Percentiles rank a stretch among this genome's conserved stretches.
These are phyloP conservation scores for Calycina herbarum DNA, from an alignment of 2,329 filamentous ascomycete genomes.

Conservation along the genomic window DNA sequence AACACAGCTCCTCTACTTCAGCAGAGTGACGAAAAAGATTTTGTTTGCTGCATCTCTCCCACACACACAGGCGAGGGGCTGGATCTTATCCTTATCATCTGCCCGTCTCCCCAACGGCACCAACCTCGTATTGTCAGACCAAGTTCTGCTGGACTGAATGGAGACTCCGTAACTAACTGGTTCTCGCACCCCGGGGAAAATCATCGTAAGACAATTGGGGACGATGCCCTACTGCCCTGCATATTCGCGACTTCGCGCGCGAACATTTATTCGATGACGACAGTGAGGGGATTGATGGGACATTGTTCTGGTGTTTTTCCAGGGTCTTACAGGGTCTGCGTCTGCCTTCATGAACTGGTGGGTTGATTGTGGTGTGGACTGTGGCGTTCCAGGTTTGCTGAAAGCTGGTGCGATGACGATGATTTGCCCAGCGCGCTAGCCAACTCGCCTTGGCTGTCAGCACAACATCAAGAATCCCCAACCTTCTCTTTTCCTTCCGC, in stretches of 20 bases:
- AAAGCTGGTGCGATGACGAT: conserved; percentile 4
- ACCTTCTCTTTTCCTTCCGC: background rate
- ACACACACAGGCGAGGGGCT: background rate
- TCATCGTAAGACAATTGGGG: conserved; percentile 1
- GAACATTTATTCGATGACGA: background rate
- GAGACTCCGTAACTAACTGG: background rate
- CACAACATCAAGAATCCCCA: background rate
- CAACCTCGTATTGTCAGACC: background rate
- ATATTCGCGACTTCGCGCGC: background rate
- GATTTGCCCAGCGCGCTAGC: background rate
- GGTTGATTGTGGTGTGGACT: background rate
- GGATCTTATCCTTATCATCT: conserved; percentile 1
- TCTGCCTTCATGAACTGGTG: background rate
- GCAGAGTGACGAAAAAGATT: background rate
- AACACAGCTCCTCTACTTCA: background rate
- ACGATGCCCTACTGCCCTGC: background rate
- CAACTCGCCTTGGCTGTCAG: background rate
- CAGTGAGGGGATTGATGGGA: background rate
- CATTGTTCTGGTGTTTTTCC: background rate
- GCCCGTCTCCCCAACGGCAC: background rate
- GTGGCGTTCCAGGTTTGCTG: background rate
- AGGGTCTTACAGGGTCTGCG: background rate
- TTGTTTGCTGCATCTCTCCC: background rate
- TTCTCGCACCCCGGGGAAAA: background rate
- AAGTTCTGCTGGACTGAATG: background rate